Evolutionary conservation across 2,329 filamentous ascomycete genomes (phyloP).

Genomic region (Cladophialophora yegresii): DNA sequence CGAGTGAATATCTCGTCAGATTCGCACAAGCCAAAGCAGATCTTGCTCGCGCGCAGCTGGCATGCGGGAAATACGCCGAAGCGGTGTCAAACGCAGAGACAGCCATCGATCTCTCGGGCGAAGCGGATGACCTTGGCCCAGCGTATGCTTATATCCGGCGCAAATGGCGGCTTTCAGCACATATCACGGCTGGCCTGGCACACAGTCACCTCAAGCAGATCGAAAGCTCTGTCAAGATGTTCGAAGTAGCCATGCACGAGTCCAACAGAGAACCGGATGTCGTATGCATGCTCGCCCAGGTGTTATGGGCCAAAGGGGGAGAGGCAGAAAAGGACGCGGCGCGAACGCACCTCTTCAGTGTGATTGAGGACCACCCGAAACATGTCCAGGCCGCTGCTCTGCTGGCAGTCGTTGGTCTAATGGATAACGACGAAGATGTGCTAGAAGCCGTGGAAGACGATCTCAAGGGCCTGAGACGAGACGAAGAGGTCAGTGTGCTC

Average conservation of each 20-base stretch:
- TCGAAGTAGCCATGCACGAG: constrained; percentile 76
- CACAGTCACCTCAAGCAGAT: constrained; percentile 70
- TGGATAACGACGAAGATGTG: constrained; percentile 77
- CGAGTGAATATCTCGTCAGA: constrained; percentile 67
- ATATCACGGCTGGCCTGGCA: constrained; percentile 81
- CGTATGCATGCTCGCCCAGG: constrained; percentile 82
- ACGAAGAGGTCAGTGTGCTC: constrained; percentile 61
- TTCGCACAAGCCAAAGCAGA: constrained; percentile 86
- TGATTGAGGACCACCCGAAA: constrained; percentile 70
- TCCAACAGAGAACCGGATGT: constrained; percentile 72
- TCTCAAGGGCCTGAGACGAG: constrained; percentile 70
- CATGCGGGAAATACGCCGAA: constrained; percentile 62
- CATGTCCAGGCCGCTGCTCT: constrained; percentile 80
- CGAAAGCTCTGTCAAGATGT: constrained; percentile 72
- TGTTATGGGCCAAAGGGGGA: constrained; percentile 86
- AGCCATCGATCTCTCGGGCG: constrained; percentile 70
- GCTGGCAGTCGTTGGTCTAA: constrained; percentile 77
- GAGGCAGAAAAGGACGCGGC: constrained; percentile 73
- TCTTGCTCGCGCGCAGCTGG: constrained; percentile 79
- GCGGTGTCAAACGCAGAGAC: constrained; percentile 80
- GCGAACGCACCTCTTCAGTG: constrained; percentile 75
- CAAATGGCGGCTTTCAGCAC: constrained; percentile 76
- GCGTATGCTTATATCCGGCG: constrained; percentile 62
- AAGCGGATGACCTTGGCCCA: constrained; percentile 69
- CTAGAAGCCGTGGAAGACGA: constrained; percentile 79